Evolutionary conservation across 306 rosid species (phyloP).

Genomic region (Bauhinia variegata): DNA sequence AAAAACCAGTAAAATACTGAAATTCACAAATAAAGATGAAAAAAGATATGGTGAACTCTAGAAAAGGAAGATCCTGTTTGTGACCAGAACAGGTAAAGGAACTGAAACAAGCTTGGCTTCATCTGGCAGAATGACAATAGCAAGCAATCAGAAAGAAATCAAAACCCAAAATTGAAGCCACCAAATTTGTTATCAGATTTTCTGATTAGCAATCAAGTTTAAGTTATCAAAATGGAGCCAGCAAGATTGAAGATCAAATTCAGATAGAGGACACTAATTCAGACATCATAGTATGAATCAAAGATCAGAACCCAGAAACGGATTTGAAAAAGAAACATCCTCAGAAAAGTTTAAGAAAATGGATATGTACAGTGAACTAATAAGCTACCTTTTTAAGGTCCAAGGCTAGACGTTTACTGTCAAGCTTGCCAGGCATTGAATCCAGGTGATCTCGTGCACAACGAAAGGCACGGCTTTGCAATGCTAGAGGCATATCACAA

Average conservation of each 20-base stretch:
- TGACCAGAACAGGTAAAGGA: not conserved
- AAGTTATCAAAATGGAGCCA: not conserved
- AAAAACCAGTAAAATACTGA: not conserved
- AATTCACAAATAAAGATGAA: not conserved
- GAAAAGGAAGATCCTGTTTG: not conserved
- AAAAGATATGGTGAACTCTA: too few species aligned
- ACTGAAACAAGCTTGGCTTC: slow-evolving; percentile 27
- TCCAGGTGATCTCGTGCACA: slow-evolving; percentile 75
- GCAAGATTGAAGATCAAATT: not conserved
- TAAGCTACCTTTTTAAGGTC: slow-evolving; percentile 78
- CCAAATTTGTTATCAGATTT: not conserved
- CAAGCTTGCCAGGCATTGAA: slow-evolving; percentile 82
- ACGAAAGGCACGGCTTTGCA: slow-evolving; percentile 78
- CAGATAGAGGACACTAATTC: not conserved
- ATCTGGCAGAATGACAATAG: slow-evolving; percentile 18
- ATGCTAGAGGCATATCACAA: slow-evolving; percentile 71
- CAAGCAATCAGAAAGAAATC: slow-evolving; percentile 20
- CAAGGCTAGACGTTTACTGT: slow-evolving; percentile 81
- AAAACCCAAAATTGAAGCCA: not conserved
- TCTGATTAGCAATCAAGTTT: not conserved
- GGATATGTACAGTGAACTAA: too few species aligned
- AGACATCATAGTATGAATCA: slow-evolving; percentile 1
- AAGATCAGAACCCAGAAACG: slow-evolving; percentile 27
- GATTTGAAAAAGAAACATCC: slow-evolving; percentile 22
- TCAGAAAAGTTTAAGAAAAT: too few species aligned